Evolutionary conservation across 2,329 filamentous ascomycete species (phyloP).

Genomic region (Fusarium tanahbumbuense): DNA sequence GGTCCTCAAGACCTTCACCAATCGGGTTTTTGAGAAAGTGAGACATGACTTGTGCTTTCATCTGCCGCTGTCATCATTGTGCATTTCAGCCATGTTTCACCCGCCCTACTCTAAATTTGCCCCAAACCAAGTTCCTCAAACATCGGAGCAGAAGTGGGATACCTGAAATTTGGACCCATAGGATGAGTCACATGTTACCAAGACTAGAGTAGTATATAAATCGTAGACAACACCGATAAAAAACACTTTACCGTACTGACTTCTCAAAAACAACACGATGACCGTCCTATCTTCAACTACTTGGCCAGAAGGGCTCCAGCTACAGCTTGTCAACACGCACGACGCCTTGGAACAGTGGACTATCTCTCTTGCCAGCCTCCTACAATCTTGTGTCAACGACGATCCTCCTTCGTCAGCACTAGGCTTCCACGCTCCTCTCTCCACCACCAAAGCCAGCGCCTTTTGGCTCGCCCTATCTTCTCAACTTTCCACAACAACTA

Average conservation of each 20-base stretch:
- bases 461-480: not conserved
- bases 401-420: slow-evolving; percentile 2
- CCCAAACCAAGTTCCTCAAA: too few relatives aligned
- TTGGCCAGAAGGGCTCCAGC: not conserved
- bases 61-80: not conserved
- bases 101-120: too few relatives aligned
- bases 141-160: too few relatives aligned
- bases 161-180: too few relatives aligned
- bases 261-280: too few relatives aligned
- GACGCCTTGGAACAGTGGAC: not conserved
- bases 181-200: too few relatives aligned
- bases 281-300: not conserved
- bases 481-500: not conserved
- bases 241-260: too few relatives aligned
- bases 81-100: too few relatives aligned
- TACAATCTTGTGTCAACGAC: not conserved
- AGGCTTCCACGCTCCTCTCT: slow-evolving; percentile 5
- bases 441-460: not conserved
- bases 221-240: too few relatives aligned
- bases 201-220: too few relatives aligned
- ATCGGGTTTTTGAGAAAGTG: not conserved
- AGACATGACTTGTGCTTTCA: not conserved
- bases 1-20: not conserved
- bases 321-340: accelerated
- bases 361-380: not conserved